Base-by-base conservation (phyloP, 768 basidiomycete genomes). In the Amanita brunnescens region DNA sequence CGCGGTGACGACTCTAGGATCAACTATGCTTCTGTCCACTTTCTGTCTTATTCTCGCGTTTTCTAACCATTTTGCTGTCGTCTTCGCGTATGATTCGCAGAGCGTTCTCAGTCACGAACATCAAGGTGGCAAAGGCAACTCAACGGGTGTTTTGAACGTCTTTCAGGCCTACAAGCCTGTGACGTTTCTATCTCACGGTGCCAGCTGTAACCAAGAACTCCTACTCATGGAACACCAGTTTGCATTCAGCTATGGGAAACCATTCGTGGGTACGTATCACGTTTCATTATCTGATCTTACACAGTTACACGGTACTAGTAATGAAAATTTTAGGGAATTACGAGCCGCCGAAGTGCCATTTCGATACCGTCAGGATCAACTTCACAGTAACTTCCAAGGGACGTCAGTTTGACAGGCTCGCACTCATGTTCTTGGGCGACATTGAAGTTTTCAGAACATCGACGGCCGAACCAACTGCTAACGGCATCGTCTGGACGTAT, bases 371-470 rank as follows among this genome's bases (percentile, higher is more conserved):
- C 29, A 84, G 79, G 7, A 68, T 89, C 32, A 89, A 89, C 62
- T 81, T 87, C 57, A 88, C 87, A 0, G 84, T 83, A 16, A 83
- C 85, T 2, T 81, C 79, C 50, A 89, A 87, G 49, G 87, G 87
- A 40, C 85, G 83, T 6, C 85, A 87, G 61, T 87, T 77, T 53
- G 85, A 87, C 59, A 77, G 86, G 12, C 70, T 87, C 5, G 84
- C 77, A 1, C 76, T 81, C 13, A 85, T 91, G 57, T 85, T 83
- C 5, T 83, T 88, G 61, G 80, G 86, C 29, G 81, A 87, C 58
- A 84, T 85, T 6, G 87, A 89, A 63, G 45, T 53, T 4, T 53
- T 43, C 29, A 34, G 52, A 35, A 53, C 52, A 4, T 53, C 52
- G 6, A 53, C 52, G 8, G 42, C 52, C 4, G 52, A 53, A 47